Conservation (phyloP, 2,329 filamentous ascomycete genomes). For the Rhynchosporium secalis region DNA sequence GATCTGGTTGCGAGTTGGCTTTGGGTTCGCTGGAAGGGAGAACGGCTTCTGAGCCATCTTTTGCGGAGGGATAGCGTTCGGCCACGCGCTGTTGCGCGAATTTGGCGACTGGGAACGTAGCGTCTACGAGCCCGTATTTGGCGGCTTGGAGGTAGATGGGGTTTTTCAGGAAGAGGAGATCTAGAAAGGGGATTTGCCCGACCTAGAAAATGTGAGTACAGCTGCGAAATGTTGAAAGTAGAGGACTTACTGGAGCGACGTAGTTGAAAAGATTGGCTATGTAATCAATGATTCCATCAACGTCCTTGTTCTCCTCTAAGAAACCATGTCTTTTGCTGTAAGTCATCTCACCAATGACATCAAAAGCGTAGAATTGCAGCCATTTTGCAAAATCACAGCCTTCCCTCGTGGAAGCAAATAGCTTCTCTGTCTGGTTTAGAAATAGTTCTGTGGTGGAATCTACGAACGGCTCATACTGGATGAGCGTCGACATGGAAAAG, state of each 20-base stretch:
- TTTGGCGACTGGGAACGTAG: conserved; percentile 69
- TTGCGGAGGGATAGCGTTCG: conserved; percentile 54
- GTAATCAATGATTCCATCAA: conserved; percentile 71
- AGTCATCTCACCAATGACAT: conserved; percentile 76
- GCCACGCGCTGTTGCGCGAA: conserved; percentile 69
- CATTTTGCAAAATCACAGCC: conserved; percentile 67
- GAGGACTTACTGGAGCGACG: conserved; percentile 60
- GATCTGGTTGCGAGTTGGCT: conserved; percentile 50
- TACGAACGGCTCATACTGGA: conserved; percentile 79
- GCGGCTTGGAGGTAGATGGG: conserved; percentile 68
- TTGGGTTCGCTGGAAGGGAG: conserved; percentile 29
- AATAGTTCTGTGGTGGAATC: conserved; percentile 73
- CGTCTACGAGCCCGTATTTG: conserved; percentile 65
- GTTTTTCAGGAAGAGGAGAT: conserved; percentile 72
- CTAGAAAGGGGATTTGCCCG: conserved; percentile 69
- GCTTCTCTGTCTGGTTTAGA: conserved; percentile 58
- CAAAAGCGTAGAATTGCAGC: conserved; percentile 81
- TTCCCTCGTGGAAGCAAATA: conserved; percentile 47
- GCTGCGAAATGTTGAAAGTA: background rate
- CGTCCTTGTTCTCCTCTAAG: conserved; percentile 70
- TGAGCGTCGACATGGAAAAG: conserved; percentile 74
- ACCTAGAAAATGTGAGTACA: conserved; percentile 73
- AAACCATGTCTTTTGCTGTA: conserved; percentile 77
- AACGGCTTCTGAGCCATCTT: conserved; percentile 17
- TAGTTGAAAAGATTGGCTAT: conserved; percentile 67